Percentiles rank a stretch among this genome's conserved stretches.
These are phyloP conservation scores for Amanita exitialis DNA, from an alignment of 768 basidiomycete genomes.

Conservation along the genomic window DNA sequence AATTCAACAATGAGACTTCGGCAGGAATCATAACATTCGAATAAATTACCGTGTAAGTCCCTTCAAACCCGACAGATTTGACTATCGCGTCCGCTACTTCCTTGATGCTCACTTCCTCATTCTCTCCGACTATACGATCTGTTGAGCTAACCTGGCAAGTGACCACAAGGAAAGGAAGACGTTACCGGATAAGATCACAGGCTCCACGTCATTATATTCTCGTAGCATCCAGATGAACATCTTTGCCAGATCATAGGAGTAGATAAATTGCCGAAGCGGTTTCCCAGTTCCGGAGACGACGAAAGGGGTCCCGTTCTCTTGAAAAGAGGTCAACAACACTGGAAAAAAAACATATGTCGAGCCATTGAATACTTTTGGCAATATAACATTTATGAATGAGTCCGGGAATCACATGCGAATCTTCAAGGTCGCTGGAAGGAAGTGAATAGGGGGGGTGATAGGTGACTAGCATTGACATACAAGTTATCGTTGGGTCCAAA, in stretches of 20 bases:
- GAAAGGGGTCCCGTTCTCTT: conserved; percentile 79
- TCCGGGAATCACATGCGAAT: conserved; percentile 91
- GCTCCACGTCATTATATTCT: conserved; percentile 88
- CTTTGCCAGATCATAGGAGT: conserved; percentile 92
- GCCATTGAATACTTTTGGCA: conserved; percentile 57
- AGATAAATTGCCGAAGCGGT: conserved; percentile 95
- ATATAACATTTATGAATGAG: conserved; percentile 90
- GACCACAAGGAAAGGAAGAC: not conserved
- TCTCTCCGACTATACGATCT: conserved; percentile 64
- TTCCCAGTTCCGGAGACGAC: conserved; percentile 84
- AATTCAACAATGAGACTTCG: not conserved
- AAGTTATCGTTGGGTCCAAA: conserved; percentile 95
- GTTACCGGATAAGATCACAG: conserved; percentile 82
- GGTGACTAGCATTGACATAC: conserved; percentile 26
- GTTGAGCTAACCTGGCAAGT: not conserved
- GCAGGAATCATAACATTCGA: not conserved
- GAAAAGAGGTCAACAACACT: not conserved
- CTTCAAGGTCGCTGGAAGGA: conserved; percentile 62
- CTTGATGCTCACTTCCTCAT: conserved; percentile 91
- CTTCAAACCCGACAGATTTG: conserved; percentile 68
- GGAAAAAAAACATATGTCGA: not conserved
- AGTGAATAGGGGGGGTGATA: not conserved
- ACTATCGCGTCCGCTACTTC: conserved; percentile 88
- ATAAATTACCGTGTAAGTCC: conserved; percentile 51
- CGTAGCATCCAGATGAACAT: conserved; percentile 89